Conservation (phyloP, 2,329 filamentous ascomycete genomes). For the Chrysoporthe austroafricana region DNA sequence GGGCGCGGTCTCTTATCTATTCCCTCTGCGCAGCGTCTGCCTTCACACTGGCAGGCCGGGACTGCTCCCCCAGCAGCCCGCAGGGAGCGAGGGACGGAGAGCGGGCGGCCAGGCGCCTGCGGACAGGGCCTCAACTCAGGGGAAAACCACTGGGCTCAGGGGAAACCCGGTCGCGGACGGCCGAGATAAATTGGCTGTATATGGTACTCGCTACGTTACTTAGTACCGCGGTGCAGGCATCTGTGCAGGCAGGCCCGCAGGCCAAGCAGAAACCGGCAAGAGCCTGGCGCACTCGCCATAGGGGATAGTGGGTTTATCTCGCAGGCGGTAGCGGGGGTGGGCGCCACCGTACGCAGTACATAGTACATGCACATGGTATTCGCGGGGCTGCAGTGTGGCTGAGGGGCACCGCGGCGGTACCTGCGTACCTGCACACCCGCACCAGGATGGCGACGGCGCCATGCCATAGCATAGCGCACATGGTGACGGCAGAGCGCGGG, state of each 20-base stretch:
- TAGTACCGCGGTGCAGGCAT: background rate
- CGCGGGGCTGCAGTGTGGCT: background rate
- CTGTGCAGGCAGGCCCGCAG: background rate
- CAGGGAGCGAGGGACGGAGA: background rate
- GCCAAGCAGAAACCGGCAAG: conserved; percentile 4
- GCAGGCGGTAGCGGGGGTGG: background rate
- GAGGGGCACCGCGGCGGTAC: background rate
- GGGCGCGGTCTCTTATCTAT: conserved; percentile 3
- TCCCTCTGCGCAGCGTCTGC: background rate
- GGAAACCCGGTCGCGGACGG: conserved; percentile 1
- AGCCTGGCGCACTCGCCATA: background rate
- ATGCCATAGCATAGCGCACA: too few species aligned
- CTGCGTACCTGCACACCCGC: background rate
- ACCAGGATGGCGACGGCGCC: background rate
- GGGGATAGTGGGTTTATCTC: conserved; percentile 6
- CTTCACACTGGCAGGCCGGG: background rate
- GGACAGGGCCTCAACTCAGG: conserved; percentile 3
- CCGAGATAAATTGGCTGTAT: conserved; percentile 1
- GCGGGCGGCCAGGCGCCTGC: conserved; percentile 2
- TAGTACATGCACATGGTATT: background rate
- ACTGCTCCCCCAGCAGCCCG: background rate
- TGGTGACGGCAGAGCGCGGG: conserved; percentile 3
- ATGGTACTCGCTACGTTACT: too few species aligned
- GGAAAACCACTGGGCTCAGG: background rate
- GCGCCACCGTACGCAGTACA: background rate